Percentiles rank a stretch among this genome's conserved stretches.
Evolutionary conservation across 768 basidiomycete species (phyloP).

Genomic region (Leccinum rimulosum): DNA sequence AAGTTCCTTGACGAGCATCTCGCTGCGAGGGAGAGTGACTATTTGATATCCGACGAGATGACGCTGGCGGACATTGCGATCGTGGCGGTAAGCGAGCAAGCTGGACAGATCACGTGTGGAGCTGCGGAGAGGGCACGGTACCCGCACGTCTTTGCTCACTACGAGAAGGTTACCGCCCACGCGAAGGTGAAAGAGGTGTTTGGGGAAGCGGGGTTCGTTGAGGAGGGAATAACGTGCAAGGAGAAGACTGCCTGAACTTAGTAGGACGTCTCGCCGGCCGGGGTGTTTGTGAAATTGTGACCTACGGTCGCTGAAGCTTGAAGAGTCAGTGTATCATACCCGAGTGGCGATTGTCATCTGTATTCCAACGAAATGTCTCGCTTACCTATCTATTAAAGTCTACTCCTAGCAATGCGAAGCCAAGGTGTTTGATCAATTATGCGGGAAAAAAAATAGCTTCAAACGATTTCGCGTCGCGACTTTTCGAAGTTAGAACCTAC

Average conservation of each 20-base stretch:
- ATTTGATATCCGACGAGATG: conserved; percentile 23
- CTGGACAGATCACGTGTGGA: conserved; percentile 25
- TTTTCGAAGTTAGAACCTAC: background rate
- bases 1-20: conserved; percentile 27
- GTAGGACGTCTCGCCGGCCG: too few relatives aligned
- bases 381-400: too few relatives aligned
- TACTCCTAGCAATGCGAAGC: too few relatives aligned
- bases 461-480: background rate
- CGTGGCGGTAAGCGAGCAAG: conserved; percentile 22
- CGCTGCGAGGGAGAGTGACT: conserved; percentile 15
- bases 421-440: too few relatives aligned
- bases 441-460: background rate
- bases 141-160: conserved; percentile 25
- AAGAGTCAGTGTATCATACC: too few relatives aligned
- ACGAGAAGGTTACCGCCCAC: conserved; percentile 19
- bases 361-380: background rate
- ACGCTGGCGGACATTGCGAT: conserved; percentile 29
- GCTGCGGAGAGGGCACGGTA: conserved; percentile 26
- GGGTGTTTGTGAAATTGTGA: too few relatives aligned
- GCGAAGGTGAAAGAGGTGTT: conserved; percentile 20
- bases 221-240: conserved; percentile 15
- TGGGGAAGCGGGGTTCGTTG: conserved; percentile 17
- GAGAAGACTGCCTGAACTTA: conserved; percentile 4
- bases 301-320: too few relatives aligned
- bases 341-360: background rate